Evolutionary conservation across 805 yeast species (phyloP).

Genomic region (Barnettozyma siamensis): DNA sequence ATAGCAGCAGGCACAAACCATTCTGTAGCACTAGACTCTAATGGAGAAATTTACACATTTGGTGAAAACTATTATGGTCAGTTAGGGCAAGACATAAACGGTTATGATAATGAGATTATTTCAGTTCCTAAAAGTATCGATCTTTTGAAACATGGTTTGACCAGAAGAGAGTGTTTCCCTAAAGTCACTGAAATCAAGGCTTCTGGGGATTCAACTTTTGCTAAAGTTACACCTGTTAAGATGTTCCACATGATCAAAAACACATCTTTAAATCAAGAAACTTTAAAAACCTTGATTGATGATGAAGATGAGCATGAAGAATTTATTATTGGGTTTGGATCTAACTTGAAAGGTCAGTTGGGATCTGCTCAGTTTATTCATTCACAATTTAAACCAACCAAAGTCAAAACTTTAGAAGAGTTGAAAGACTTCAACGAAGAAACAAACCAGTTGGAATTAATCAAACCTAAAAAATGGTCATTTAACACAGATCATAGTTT

Average conservation of each 20-base stretch:
- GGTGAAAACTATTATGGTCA: constrained; percentile 87
- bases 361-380: constrained; percentile 77
- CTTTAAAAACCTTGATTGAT: constrained; percentile 16
- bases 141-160: constrained; percentile 31
- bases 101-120: constrained; percentile 57
- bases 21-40: constrained; percentile 59
- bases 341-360: constrained; percentile 79
- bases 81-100: constrained; percentile 57
- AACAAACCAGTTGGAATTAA: constrained; percentile 33
- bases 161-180: constrained; percentile 38
- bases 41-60: constrained; percentile 77
- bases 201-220: constrained; percentile 60
- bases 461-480: constrained; percentile 45
- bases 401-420: constrained; percentile 35
- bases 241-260: constrained; percentile 27
- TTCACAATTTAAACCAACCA: constrained; percentile 61
- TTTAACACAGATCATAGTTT: constrained; percentile 64
- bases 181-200: constrained; percentile 55
- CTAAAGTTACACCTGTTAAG: constrained; percentile 32
- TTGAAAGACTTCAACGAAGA: constrained; percentile 52
- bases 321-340: constrained; percentile 63
- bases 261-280: constrained; percentile 3
- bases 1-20: constrained; percentile 75
- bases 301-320: constrained; percentile 25
- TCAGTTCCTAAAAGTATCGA: constrained; percentile 62